Base-by-base conservation (phyloP, 2,329 filamentous ascomycete genomes). In the Microsporum canis region DNA sequence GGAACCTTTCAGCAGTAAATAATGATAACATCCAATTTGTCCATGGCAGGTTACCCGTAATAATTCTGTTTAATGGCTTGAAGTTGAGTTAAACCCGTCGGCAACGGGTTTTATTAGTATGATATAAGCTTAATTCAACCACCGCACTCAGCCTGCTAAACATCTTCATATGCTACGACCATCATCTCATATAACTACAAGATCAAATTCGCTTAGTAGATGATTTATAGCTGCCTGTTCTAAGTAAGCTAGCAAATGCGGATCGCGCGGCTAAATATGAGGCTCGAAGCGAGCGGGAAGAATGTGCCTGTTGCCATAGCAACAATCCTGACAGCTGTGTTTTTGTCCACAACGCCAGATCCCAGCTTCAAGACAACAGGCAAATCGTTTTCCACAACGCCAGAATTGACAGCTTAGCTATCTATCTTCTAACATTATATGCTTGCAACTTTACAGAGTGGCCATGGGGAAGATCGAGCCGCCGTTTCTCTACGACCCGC, bases 401-500 rank as follows among this genome's bases (percentile, higher is more conserved):
- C 31, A 2, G 31, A 29, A 36, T 5, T n/a, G 36, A n/a, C 29
- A 34, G 6, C 51, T 36, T 23, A 8, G 17, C 51, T 6, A 5
- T 23, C n/a, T 5, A 34, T 34, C 5, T n/a, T 38, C 33, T 34
- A n/a, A n/a, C 27, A 31, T 7, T 51, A 51, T 31, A 51, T 51
- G 45, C 45, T 55, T 34, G 31, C 29, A 38, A 23, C 3, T 36
- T 36, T 36, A 55, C 31, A 36, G 31, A 55, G 68, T 71, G 66
- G 72, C 64, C 66, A 79, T 72, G 72, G 82, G 81, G 74, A 79
- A 79, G 70, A 75, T 75, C 69, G 77, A 79, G 69, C 82, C 82
- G 73, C 89, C 89, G 60, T 94, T 87, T 77, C 80, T 92, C 73
- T 94, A 94, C 75, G 82, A 85, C 75, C 68, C 78, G 71, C 73